A percentile compares a stretch with the other conserved stretches of the same genome.
Conservation (phyloP, 2,329 filamentous ascomycete genomes). For the Chaetomium sp. region DNA sequence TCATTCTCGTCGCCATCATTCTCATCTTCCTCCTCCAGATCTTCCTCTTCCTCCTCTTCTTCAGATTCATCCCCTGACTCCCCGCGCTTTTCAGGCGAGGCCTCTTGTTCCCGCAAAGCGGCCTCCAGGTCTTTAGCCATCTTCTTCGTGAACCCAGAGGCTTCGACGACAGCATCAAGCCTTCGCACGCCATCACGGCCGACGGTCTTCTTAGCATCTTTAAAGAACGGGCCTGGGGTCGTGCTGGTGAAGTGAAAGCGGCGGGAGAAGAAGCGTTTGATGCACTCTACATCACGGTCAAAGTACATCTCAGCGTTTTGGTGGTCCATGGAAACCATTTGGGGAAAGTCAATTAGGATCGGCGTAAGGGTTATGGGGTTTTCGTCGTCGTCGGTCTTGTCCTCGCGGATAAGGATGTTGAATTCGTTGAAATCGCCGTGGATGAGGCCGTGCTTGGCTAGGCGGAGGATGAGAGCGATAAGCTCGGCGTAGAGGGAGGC, state of each 20-base stretch:
- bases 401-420: constrained; percentile 91
- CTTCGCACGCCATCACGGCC: constrained; percentile 59
- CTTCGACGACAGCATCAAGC: constrained; percentile 82
- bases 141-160: constrained; percentile 92
- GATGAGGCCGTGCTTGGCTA: constrained; percentile 83
- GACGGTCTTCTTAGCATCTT: constrained; percentile 70
- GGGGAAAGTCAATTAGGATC: constrained; percentile 93
- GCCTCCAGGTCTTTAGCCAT: constrained; percentile 91
- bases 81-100: constrained; percentile 32
- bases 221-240: constrained; percentile 76
- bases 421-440: constrained; percentile 99
- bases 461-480: constrained; percentile 74
- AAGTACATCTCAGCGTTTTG: constrained; percentile 95
- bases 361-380: constrained; percentile 56
- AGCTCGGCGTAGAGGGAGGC: constrained; percentile 85
- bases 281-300: constrained; percentile 88
- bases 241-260: constrained; percentile 83
- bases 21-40: constrained; percentile 23
- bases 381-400: constrained; percentile 26
- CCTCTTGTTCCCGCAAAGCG: constrained; percentile 76
- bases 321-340: constrained; percentile 96
- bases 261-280: constrained; percentile 88
- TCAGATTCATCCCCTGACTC: constrained; percentile 29
- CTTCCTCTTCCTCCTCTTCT: constrained; percentile 27
- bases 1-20: constrained; percentile 10